Evolutionary conservation across 305 asterid species (phyloP), one percentile per base, ranked within the genome.

Genomic region (Fraxinus angustifolia): DNA sequence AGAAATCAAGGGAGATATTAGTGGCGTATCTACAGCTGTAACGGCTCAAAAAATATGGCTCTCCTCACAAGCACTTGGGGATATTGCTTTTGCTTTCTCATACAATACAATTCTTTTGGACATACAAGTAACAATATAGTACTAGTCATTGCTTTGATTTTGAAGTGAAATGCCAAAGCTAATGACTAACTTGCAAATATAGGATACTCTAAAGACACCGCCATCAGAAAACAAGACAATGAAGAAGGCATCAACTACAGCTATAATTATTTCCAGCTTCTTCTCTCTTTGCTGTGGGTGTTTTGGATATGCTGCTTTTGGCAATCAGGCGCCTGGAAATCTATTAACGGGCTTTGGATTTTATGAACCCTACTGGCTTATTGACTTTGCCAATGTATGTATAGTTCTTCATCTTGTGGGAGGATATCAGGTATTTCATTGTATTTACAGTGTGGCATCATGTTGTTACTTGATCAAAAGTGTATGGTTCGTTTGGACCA

Each of bases 191-290:
- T 60, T 40, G 26, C 19, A 75, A 23, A 6, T 79, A 40, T 62
- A 86, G 91, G 91, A 88, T 73, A 88, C 91, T 74, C 80, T 88
- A 70, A 86, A 83, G 81, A 83, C 91, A 78, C 87, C 91, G 48
- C 89, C 89, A 48, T 53, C 89, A 1, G 88, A 86, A 76, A 88
- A 80, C 48, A 65, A 40, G 65, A 88, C 91, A 8, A 86, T 88
- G 89, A 88, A 88, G 85, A 86, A 83, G 85, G 91, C 86, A 14
- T 79, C 89, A 0, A 12, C 82, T 23, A 75, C 60, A 45, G 81
- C 91, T 19, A 81, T 88, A 17, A 79, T 87, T 12, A 83, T 88
- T 83, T 86, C 89, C 35, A 88, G 87, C 8, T 82, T 85, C 83
- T 84, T 88, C 84, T 88, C 84, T 84, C 88, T 88, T n/a, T 84